A percentile compares a stretch with the other conserved stretches of the same genome.
phyloP scores from a whole-genome alignment of 495 filamentous ascomycete species.

The Aspergillus nanangensis region DNA sequence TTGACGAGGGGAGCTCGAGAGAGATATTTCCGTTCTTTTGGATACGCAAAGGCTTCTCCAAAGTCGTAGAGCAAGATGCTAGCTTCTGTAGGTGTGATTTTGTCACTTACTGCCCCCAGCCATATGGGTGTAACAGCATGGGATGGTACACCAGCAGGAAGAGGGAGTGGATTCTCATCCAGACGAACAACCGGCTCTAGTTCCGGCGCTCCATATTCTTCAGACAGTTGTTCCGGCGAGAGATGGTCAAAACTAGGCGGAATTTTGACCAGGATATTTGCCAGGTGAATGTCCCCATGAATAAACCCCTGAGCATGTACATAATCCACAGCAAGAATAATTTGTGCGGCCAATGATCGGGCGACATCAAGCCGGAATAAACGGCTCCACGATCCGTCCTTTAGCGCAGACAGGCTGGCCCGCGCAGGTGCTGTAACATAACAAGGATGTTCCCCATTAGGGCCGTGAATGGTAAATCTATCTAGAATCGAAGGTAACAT shows the following conservation, averaged over 20 bases:
- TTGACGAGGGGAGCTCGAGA: slow-evolving; percentile 26
- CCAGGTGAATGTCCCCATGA: slow-evolving; percentile 27
- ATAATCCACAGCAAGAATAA: slow-evolving; percentile 26
- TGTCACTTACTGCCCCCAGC: slow-evolving; percentile 24
- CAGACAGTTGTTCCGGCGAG: slow-evolving; percentile 19
- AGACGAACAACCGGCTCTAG: slow-evolving; percentile 17
- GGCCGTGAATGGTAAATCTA: slow-evolving; percentile 32
- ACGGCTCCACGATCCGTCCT: slow-evolving; percentile 22
- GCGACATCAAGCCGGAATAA: slow-evolving; percentile 38
- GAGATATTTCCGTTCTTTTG: slow-evolving; percentile 18
- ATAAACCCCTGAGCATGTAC: slow-evolving; percentile 28
- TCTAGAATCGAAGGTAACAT: slow-evolving; percentile 32
- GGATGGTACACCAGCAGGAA: slow-evolving; percentile 19
- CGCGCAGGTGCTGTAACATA: slow-evolving; percentile 29
- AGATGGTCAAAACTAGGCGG: slow-evolving; percentile 13
- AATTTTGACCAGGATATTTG: slow-evolving; percentile 24
- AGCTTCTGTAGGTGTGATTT: slow-evolving; percentile 19
- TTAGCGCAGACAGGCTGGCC: slow-evolving; percentile 22
- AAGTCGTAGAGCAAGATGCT: slow-evolving; percentile 35
- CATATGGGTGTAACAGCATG: slow-evolving; percentile 20
- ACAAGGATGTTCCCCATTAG: slow-evolving; percentile 40
- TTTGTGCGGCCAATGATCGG: slow-evolving; percentile 32
- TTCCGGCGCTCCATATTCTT: slow-evolving; percentile 20
- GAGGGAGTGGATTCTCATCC: slow-evolving; percentile 23
- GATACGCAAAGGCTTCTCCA: slow-evolving; percentile 28